These are phyloP conservation scores for Stylonectria norvegica DNA, from an alignment of 2,329 filamentous ascomycete species.

Conservation along the genomic window DNA sequence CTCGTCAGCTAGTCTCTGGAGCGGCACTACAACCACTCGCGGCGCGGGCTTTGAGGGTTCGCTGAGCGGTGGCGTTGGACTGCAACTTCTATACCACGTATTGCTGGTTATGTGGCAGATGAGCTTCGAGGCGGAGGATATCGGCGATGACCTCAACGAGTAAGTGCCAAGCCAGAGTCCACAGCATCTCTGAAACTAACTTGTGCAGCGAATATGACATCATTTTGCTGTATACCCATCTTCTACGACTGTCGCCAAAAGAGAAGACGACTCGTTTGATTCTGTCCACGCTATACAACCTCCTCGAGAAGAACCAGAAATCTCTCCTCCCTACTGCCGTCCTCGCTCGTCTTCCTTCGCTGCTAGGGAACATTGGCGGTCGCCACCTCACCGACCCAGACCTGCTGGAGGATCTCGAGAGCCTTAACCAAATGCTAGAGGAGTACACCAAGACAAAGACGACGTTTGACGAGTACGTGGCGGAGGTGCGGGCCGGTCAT, in stretches of 20 bases:
- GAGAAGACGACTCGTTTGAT: slow-evolving; percentile 95
- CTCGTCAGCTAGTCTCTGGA: slow-evolving; percentile 60
- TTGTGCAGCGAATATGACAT: slow-evolving; percentile 82
- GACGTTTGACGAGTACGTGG: slow-evolving; percentile 85
- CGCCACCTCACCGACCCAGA: slow-evolving; percentile 64
- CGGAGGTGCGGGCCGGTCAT: slow-evolving; percentile 81
- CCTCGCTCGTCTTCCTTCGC: slow-evolving; percentile 72
- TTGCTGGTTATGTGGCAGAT: slow-evolving; percentile 94
- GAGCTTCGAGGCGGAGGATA: slow-evolving; percentile 80
- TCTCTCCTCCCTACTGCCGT: slow-evolving; percentile 79
- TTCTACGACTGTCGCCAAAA: slow-evolving; percentile 89
- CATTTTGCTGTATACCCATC: slow-evolving; percentile 84
- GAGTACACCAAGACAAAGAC: slow-evolving; percentile 69
- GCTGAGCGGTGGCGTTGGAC: slow-evolving; percentile 76
- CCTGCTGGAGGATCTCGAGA: slow-evolving; percentile 59
- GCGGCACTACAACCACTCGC: slow-evolving; percentile 49
- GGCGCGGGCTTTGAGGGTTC: slow-evolving; percentile 60
- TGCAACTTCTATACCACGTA: slow-evolving; percentile 92
- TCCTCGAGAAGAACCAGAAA: slow-evolving; percentile 68
- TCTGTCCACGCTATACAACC: slow-evolving; percentile 83
- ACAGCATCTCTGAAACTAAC: neutral
- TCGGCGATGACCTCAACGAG: slow-evolving; percentile 78
- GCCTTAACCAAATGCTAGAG: slow-evolving; percentile 60
- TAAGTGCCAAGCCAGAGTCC: slow-evolving; percentile 54
- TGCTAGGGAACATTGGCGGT: slow-evolving; percentile 60